These are phyloP conservation scores for Hyaloscypha hepaticicola DNA, from an alignment of 495 filamentous ascomycete species.

Conservation along the genomic window DNA sequence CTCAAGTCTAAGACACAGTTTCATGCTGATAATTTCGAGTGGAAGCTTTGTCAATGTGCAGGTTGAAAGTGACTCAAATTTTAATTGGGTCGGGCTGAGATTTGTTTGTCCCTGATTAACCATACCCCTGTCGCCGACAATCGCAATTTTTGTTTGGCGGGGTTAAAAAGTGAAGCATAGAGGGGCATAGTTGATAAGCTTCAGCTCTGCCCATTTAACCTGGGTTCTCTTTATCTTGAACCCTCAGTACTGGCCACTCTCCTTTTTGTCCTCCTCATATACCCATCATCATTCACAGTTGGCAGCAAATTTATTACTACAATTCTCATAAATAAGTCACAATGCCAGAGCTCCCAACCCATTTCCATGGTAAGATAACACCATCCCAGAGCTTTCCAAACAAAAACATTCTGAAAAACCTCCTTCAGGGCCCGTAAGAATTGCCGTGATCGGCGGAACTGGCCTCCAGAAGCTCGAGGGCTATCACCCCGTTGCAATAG, in stretches of 20 bases:
- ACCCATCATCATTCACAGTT: neutral
- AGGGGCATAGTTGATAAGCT: conserved; percentile 5
- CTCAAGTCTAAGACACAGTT: too few species aligned
- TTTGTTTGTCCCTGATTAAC: neutral
- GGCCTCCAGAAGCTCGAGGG: conserved; percentile 70
- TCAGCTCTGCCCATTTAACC: neutral
- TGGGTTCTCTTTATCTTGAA: neutral
- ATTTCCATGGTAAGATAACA: conserved; percentile 47
- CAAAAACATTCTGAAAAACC: neutral
- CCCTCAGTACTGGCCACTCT: too few species aligned
- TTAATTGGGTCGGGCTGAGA: neutral
- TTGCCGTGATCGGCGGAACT: conserved; percentile 96
- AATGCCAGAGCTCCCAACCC: conserved; percentile 56
- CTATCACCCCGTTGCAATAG: conserved; percentile 76
- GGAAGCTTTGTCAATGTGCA: neutral
- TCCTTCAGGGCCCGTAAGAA: conserved; percentile 68
- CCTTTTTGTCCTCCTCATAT: too few species aligned
- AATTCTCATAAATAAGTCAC: too few species aligned
- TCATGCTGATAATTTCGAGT: too few species aligned
- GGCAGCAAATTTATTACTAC: neutral
- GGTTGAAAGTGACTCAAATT: neutral
- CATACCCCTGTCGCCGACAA: neutral
- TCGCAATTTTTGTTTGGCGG: neutral
- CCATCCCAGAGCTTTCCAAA: conserved; percentile 17
- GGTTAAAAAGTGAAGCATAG: neutral